These are phyloP conservation scores for Trichoderma parareesei DNA, from an alignment of 495 filamentous ascomycete species.

Conservation along the genomic window DNA sequence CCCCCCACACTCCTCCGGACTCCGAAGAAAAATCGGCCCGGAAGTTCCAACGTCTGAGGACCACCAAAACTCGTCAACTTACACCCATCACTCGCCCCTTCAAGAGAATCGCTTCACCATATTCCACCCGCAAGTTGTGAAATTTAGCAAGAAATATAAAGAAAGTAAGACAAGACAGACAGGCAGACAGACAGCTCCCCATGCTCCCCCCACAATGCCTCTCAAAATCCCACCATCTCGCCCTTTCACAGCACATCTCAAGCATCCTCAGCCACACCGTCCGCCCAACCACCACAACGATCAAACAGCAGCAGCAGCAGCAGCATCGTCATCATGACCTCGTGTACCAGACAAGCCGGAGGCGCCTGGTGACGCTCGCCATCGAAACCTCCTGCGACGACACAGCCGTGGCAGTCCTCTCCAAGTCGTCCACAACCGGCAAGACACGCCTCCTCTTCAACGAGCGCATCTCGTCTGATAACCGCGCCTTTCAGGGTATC, in stretches of 20 bases:
- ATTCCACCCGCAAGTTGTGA: no score
- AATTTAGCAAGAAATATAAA: no score
- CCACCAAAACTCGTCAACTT: no score
- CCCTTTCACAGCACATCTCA: neutral
- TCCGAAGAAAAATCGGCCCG: no score
- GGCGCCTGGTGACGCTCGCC: slow-evolving; percentile 59
- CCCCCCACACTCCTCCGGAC: no score
- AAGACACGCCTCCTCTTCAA: slow-evolving; percentile 63
- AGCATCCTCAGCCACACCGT: no score
- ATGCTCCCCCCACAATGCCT: slow-evolving; percentile 1
- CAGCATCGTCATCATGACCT: neutral
- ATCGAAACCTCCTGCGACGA: slow-evolving; percentile 99
- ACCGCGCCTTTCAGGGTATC: slow-evolving; percentile 61
- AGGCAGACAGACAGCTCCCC: no score
- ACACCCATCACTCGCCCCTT: neutral
- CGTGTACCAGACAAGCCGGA: no score
- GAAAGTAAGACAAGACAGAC: no score
- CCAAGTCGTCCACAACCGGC: slow-evolving; percentile 37
- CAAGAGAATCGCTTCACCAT: neutral
- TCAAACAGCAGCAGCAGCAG: neutral
- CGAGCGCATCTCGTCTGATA: slow-evolving; percentile 73
- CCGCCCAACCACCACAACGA: neutral
- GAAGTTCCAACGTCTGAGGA: no score
- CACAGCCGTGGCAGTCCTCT: slow-evolving; percentile 80
- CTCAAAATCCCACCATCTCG: neutral